Base-by-base conservation (phyloP, 306 rosid species). In the Leucaena leucocephala region DNA sequence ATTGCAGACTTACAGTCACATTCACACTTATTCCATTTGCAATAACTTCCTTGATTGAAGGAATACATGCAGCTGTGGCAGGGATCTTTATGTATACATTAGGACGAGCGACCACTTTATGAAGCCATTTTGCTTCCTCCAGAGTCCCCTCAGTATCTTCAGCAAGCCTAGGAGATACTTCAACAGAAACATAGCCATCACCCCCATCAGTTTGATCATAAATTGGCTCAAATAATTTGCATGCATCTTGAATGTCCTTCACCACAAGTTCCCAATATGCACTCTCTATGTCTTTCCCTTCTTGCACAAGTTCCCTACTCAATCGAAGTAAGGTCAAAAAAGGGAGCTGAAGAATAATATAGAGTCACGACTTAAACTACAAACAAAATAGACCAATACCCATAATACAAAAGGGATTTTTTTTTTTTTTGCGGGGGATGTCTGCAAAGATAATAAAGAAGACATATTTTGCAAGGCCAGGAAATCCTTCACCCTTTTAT, bases 131-230 rank as follows among this genome's bases (percentile, higher is more conserved):
- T 62, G 98, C 98, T 70, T 96, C 98, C 84, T 89, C 91, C 38
- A 95, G 78, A 7, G 99, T 95, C 78, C 97, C 98, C 80, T 87
- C 75, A 16, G 98, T 93, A 59, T 95, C 99, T 79, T 93, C 96
- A 42, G 99, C 98, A 12, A 96, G 94, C 78, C 75, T 85, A 43
- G 99, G 99, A 66, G 99, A 96, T 67, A 96, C 99, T 89, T 96
- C 99, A 78, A 96, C 99, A 75, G 97, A 96, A 81, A 96, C 99
- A 81, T 96, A 96, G 58, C 99, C 99, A 85, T 93, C 99, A n/a
- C 82, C 93, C 0, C 90, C 98, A 82, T 96, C 93, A 14, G 99
- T 93, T 85, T 91, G 84, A 72, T 96, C 97, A 84, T 96, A 96
- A 79, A 96, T 93, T 54, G 91, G 72, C 86, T 96, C 98, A 83